Evolutionary conservation across 2,329 filamentous ascomycete species (phyloP).

Genomic region (Neonectria magnoliae): DNA sequence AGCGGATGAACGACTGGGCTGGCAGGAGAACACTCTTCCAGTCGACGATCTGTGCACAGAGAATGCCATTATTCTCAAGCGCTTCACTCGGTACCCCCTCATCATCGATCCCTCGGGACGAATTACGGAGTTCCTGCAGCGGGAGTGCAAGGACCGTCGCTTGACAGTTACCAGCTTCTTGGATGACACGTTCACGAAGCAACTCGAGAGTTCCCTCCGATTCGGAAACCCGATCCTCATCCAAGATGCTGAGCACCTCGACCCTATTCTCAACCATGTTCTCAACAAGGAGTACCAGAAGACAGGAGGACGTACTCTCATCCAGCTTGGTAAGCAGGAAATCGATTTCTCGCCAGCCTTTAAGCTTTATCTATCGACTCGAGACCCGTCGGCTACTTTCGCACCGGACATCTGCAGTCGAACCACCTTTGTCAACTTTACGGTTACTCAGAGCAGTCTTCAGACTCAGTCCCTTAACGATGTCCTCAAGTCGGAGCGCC

Average conservation of each 20-base stretch:
- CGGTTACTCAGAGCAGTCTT: conserved; percentile 97
- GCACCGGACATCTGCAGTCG: conserved; percentile 97
- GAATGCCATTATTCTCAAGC: conserved; percentile 96
- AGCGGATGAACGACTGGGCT: conserved; percentile 91
- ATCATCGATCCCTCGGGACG: conserved; percentile 98
- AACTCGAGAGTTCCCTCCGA: conserved; percentile 93
- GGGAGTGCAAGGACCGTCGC: conserved; percentile 91
- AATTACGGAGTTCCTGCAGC: conserved; percentile 93
- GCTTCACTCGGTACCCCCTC: conserved; percentile 97
- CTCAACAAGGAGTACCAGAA: conserved; percentile 99
- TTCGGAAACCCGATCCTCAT: conserved; percentile 99
- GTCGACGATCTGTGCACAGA: conserved; percentile 98
- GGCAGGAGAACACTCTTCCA: conserved; percentile 93
- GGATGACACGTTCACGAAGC: conserved; percentile 97
- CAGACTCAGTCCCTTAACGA: conserved; percentile 98
- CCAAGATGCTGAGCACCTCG: conserved; percentile 95
- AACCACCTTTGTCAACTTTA: conserved; percentile 99
- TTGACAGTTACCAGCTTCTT: conserved; percentile 98
- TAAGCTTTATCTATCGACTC: conserved; percentile 92
- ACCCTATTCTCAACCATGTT: conserved; percentile 97
- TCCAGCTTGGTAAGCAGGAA: conserved; percentile 97
- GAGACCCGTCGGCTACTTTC: conserved; percentile 95
- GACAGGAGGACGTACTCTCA: conserved; percentile 96
- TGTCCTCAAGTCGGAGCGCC: conserved; percentile 95
- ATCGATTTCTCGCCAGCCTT: conserved; percentile 99